phyloP scores from a whole-genome alignment of 305 asterid species.

The Striga hermonthica region DNA sequence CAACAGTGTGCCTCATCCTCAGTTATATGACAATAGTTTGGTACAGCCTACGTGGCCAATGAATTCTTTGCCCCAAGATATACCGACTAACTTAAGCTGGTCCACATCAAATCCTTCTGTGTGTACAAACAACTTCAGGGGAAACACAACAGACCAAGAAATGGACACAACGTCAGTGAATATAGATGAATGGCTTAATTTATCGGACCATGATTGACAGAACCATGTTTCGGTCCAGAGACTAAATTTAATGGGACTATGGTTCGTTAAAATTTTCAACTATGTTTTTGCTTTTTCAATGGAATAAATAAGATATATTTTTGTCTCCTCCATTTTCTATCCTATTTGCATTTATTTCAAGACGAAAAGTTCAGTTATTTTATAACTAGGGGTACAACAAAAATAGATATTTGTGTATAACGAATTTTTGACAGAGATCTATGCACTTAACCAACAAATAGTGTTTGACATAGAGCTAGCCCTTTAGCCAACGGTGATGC shows the following conservation, averaged over 20 bases:
- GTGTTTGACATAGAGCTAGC: neutral
- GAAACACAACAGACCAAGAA: constrained; percentile 25
- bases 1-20: constrained; percentile 18
- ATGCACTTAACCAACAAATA: neutral
- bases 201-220: constrained; percentile 19
- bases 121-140: constrained; percentile 31
- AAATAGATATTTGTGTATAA: neutral
- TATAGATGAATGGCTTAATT: constrained; percentile 34
- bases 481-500: neutral
- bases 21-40: constrained; percentile 19
- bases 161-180: constrained; percentile 27
- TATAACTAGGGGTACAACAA: neutral
- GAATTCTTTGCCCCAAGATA: constrained; percentile 22
- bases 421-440: neutral
- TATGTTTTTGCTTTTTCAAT: neutral
- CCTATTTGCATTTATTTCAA: constrained; percentile 1
- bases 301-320: constrained; percentile 8
- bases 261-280: neutral
- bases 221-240: constrained; percentile 15
- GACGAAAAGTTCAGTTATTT: constrained; percentile 1
- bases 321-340: constrained; percentile 9
- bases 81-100: constrained; percentile 15
- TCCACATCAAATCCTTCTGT: constrained; percentile 30
- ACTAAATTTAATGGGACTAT: constrained; percentile 6
- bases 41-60: constrained; percentile 29